Evolutionary conservation across 2,329 filamentous ascomycete species (phyloP).

Genomic region (Claviceps sp.): DNA sequence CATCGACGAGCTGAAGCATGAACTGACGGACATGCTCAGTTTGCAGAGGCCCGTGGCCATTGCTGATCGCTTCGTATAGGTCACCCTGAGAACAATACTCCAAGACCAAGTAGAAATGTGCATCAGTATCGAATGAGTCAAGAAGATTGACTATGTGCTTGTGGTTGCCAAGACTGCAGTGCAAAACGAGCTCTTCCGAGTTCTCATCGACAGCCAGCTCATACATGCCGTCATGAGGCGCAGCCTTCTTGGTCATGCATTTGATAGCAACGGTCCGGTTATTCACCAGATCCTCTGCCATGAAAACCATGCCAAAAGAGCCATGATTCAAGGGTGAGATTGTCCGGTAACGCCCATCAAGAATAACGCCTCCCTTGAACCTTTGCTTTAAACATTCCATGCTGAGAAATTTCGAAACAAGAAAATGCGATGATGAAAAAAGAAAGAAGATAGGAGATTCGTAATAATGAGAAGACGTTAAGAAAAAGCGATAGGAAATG

Average conservation of each 20-base stretch:
- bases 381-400: conserved; percentile 81
- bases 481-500: conserved; percentile 4
- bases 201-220: conserved; percentile 68
- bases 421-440: neutral
- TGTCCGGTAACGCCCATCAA: conserved; percentile 82
- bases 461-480: conserved; percentile 7
- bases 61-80: conserved; percentile 91
- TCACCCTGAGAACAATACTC: conserved; percentile 94
- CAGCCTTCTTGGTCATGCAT: conserved; percentile 74
- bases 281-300: conserved; percentile 68
- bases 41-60: conserved; percentile 75
- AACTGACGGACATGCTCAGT: conserved; percentile 95
- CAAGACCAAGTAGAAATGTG: conserved; percentile 82
- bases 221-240: conserved; percentile 43
- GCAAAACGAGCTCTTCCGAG: conserved; percentile 68
- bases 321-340: conserved; percentile 94
- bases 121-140: conserved; percentile 80
- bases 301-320: conserved; percentile 97
- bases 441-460: conserved; percentile 1
- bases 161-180: conserved; percentile 65
- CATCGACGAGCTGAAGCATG: conserved; percentile 87
- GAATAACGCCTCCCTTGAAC: conserved; percentile 65
- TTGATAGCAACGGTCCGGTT: conserved; percentile 84
- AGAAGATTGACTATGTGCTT: conserved; percentile 89
- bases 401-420: conserved; percentile 7